Evolutionary conservation across 2,329 filamentous ascomycete species (phyloP).

Genomic region (Colletotrichum gigasporum): DNA sequence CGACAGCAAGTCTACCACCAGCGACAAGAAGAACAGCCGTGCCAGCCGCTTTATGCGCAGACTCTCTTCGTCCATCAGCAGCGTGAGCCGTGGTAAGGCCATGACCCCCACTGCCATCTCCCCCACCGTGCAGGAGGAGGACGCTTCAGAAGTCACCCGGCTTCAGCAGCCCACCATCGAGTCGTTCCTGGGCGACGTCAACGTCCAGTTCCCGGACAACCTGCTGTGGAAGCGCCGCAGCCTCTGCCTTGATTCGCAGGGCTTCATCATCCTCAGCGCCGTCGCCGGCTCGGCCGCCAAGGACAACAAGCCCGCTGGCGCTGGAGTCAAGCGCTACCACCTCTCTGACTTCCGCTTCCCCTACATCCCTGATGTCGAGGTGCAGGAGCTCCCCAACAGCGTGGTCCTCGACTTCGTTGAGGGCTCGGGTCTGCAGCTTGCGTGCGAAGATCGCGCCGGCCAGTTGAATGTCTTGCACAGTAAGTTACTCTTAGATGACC

Average conservation of each 20-base stretch:
- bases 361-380: slow-evolving; percentile 86
- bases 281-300: slow-evolving; percentile 55
- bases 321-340: slow-evolving; percentile 79
- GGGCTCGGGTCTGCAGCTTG: slow-evolving; percentile 69
- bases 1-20: slow-evolving; percentile 51
- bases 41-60: slow-evolving; percentile 68
- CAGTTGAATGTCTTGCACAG: slow-evolving; percentile 64
- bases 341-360: slow-evolving; percentile 84
- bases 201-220: slow-evolving; percentile 96
- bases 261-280: slow-evolving; percentile 82
- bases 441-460: slow-evolving; percentile 69
- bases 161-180: slow-evolving; percentile 55
- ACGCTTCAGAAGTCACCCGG: slow-evolving; percentile 45
- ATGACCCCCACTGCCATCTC: slow-evolving; percentile 54
- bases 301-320: slow-evolving; percentile 61
- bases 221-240: slow-evolving; percentile 95
- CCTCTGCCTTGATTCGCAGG: slow-evolving; percentile 84
- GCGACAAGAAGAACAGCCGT: slow-evolving; percentile 60
- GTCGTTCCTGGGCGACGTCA: slow-evolving; percentile 86
- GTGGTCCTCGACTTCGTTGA: slow-evolving; percentile 70
- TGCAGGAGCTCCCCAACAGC: slow-evolving; percentile 93
- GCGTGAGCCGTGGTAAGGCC: slow-evolving; percentile 54
- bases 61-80: slow-evolving; percentile 62
- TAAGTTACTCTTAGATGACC: slow-evolving; percentile 47
- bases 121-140: slow-evolving; percentile 61